phyloP scores from a whole-genome alignment of 371 early-diverging fungal genomes.

The Globomyces sp. region DNA sequence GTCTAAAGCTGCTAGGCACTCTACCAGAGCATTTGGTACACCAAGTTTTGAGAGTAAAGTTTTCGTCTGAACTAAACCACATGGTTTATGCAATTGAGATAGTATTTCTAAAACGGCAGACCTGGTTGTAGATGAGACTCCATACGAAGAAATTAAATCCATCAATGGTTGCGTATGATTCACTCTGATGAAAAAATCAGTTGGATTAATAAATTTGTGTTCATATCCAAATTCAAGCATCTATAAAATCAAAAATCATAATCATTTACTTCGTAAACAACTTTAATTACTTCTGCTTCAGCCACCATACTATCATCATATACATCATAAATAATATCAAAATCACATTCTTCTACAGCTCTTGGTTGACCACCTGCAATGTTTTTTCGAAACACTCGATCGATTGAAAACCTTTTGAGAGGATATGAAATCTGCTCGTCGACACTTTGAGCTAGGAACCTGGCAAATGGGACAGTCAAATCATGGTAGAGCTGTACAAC shows the following conservation, averaged over 20 bases:
- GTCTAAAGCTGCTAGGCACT: background rate
- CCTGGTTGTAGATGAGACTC: slow-evolving; percentile 31
- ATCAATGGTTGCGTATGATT: slow-evolving; percentile 40
- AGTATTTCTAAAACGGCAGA: slow-evolving; percentile 38
- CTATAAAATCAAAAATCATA: no score
- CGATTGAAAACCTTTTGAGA: slow-evolving; percentile 85
- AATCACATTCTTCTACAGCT: slow-evolving; percentile 77
- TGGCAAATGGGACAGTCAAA: slow-evolving; percentile 88
- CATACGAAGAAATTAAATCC: slow-evolving; percentile 23
- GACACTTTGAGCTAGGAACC: slow-evolving; percentile 69
- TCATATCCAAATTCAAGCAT: slow-evolving; percentile 69
- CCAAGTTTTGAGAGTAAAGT: slow-evolving; percentile 43
- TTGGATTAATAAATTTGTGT: slow-evolving; percentile 58
- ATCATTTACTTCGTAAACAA: slow-evolving; percentile 63
- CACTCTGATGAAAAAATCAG: slow-evolving; percentile 40
- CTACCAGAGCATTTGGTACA: slow-evolving; percentile 1
- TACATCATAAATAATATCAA: slow-evolving; percentile 81
- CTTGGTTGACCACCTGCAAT: slow-evolving; percentile 69
- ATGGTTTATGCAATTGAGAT: slow-evolving; percentile 45
- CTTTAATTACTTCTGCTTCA: slow-evolving; percentile 87
- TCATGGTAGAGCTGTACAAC: slow-evolving; percentile 79
- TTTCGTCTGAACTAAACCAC: slow-evolving; percentile 48
- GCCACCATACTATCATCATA: slow-evolving; percentile 66
- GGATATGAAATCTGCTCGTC: slow-evolving; percentile 47
- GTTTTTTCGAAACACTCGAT: slow-evolving; percentile 69